These are phyloP conservation scores for Pseudoneurospora amorphoporcata DNA, from an alignment of 495 filamentous ascomycete genomes.

Conservation along the genomic window DNA sequence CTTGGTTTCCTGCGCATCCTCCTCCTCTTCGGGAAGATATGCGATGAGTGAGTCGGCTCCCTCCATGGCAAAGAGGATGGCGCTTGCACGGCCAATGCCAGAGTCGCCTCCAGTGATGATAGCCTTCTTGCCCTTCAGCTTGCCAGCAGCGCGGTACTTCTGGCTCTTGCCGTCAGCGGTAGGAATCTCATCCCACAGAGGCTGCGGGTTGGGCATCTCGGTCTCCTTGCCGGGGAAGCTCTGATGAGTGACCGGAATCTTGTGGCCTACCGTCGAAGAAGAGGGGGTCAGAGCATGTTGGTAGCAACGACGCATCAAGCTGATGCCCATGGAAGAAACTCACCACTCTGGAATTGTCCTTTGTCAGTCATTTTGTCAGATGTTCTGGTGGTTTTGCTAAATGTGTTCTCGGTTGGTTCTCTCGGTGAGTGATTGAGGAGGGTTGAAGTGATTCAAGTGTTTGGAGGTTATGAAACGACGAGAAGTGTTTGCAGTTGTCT, in stretches of 20 bases:
- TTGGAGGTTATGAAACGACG: neutral
- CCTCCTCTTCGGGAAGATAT: constrained; percentile 67
- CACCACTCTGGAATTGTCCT: constrained; percentile 46
- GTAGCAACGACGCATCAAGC: neutral
- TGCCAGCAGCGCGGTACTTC: constrained; percentile 68
- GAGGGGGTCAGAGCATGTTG: neutral
- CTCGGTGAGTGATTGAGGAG: neutral
- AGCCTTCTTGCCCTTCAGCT: constrained; percentile 63
- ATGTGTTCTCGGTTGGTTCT: neutral
- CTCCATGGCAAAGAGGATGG: constrained; percentile 75
- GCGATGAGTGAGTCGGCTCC: constrained; percentile 66
- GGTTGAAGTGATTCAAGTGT: neutral
- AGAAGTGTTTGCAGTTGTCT: neutral
- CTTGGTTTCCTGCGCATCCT: constrained; percentile 68
- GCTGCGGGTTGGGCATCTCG: constrained; percentile 51
- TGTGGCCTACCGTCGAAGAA: constrained; percentile 43
- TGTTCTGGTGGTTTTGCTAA: neutral
- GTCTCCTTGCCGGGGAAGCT: constrained; percentile 57
- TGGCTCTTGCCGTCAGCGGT: constrained; percentile 60
- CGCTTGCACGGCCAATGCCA: constrained; percentile 70
- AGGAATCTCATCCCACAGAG: constrained; percentile 57
- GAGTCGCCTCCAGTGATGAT: constrained; percentile 78
- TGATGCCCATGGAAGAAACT: constrained; percentile 1
- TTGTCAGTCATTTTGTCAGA: constrained; percentile 16
- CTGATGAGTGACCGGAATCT: constrained; percentile 59